Evolutionary conservation across 768 basidiomycete genomes (phyloP), one percentile per base, ranked within the genome.

Genomic region (Collybia mongolica): DNA sequence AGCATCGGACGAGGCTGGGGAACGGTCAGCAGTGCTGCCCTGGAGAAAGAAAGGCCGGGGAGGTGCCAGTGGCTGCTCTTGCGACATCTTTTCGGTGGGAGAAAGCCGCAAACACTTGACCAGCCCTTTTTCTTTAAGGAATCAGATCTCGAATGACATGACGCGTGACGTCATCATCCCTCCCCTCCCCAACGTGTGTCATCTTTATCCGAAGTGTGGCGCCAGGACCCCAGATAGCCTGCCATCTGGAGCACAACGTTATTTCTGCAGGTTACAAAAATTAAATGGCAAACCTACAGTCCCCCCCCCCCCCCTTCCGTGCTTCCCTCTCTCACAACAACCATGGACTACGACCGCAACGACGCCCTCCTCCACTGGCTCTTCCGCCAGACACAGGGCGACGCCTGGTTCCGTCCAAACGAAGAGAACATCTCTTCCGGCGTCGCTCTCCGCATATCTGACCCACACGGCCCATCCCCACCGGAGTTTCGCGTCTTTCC

Each of bases 381-480:
- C 59, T 90, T 89, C 71, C 81, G 69, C 19, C 71, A 88, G 75
- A 90, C 88, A 0, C 88, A 89, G 63, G 86, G 86, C 36, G 88
- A 90, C 45, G 86, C 87, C 3, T 90, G 88, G 88, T 90, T 90
- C 65, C 82, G 88, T 52, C 86, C 88, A 11, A 80, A 87, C 26
- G 86, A 88, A 55, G 80, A 88, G 62, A 79, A 81, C 56, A 72
- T 89, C 43, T 84, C 88, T 19, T 82, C 83, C 0, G 88, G 88
- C 23, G 86, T 90, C 29, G 88, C 86, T 29, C 68, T 90, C 6
- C 62, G 77, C 5, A 70, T 78, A 2, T 64, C 64, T 22, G 73
- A 77, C 39, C 42, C 53, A 51, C 20, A 20, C 12, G 29, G 54
- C 46, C 59, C 58, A 39, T 49, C 62, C 9, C 52, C 65, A 8